Base-by-base conservation (phyloP, 805 yeast species). In the Yueomyces sp. region DNA sequence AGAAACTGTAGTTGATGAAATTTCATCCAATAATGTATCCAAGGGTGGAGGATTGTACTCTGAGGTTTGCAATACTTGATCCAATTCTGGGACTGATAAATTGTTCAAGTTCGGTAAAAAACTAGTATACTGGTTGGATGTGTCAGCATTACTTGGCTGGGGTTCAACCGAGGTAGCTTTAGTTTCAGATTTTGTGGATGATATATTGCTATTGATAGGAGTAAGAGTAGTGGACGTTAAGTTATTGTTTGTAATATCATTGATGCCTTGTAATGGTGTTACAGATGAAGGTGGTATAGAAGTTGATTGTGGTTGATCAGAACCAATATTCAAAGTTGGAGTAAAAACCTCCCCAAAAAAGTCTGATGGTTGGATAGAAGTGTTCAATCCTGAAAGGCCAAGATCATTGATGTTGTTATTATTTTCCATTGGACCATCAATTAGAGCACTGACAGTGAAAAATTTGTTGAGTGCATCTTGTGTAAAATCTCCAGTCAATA, bases 291-390 rank as follows among this genome's bases (percentile, higher is more conserved):
- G 7, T 8, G 34, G 34, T 7, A 8, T 31, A 8, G 34, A 31
- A 31, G 34, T 31, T 8, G 11, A 8, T 31, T 31, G 11, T 31
- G 11, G 11, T 11, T 31, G 34, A 8, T 11, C 34, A 19, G 19
- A 19, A 19, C 19, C 19, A 19, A 19, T 19, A 11, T 31, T 11
- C 11, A 31, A 31, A 31, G 7, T 31, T 31, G 34, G 34, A 31
- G 34, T 31, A 11, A 51, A 51, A 36, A 51, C 52, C 28, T 51
- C 55, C 30, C 45, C 47, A 28, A 51, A 47, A 40, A 49, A 51
- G 26, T 49, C 54, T 5, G 51, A 40, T 9, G 55, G 48, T 26
- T 40, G 52, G 5, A 49, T 43, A 28, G 48, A 40, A 9, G 48
- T 43, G 28, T 46, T 49, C 26, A 48, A 42, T 7, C 51, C 51